Percentiles rank a stretch among this genome's conserved stretches.
phyloP scores from a whole-genome alignment of 345 rosid species.

The Barbarea vulgaris region DNA sequence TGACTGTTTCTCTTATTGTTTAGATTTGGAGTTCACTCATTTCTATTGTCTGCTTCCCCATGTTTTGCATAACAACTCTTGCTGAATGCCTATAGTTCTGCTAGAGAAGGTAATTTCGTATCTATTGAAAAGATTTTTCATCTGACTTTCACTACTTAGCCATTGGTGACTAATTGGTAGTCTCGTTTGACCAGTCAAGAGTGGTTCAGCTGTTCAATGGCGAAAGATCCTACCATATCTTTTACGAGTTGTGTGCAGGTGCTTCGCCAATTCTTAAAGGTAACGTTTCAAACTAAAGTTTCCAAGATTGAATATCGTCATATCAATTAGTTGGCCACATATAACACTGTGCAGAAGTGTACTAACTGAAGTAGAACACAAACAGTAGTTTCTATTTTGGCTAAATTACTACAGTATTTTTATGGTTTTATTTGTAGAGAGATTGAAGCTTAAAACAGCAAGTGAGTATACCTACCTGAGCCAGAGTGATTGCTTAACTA shows the following conservation, averaged over 20 bases:
- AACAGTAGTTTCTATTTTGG: not conserved
- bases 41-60: slow-evolving; percentile 25
- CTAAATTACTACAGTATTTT: slow-evolving; percentile 5
- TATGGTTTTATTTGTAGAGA: slow-evolving; percentile 55
- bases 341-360: not conserved
- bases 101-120: slow-evolving; percentile 83
- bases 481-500: slow-evolving; percentile 79
- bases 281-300: slow-evolving; percentile 36
- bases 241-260: slow-evolving; percentile 94
- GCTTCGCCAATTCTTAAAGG: slow-evolving; percentile 87
- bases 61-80: slow-evolving; percentile 27
- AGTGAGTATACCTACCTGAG: slow-evolving; percentile 80
- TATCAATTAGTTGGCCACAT: not conserved
- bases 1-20: slow-evolving; percentile 19
- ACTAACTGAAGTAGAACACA: slow-evolving; percentile 16
- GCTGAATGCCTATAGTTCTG: slow-evolving; percentile 56
- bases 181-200: slow-evolving; percentile 74
- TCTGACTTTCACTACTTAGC: slow-evolving; percentile 22
- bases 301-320: not conserved
- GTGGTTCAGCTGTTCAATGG: slow-evolving; percentile 85
- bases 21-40: slow-evolving; percentile 22
- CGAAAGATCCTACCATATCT: slow-evolving; percentile 91
- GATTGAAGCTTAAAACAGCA: slow-evolving; percentile 74
- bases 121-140: slow-evolving; percentile 23
- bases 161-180: slow-evolving; percentile 42